phyloP scores from a whole-genome alignment of 1,139 yeast genomes.

The Nematodospora anomalae region DNA sequence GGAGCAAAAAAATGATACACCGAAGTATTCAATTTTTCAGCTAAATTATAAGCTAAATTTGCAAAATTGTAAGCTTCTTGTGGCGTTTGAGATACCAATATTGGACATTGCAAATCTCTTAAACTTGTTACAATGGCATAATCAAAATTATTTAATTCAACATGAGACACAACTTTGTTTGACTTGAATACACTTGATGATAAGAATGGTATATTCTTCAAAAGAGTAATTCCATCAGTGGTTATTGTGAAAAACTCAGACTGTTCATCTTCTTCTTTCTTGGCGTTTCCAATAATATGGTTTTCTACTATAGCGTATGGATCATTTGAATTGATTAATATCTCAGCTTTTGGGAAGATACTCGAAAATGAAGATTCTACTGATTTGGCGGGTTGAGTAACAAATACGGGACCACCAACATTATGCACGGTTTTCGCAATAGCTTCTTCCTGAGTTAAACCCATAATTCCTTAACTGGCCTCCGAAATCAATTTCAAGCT shows the following conservation, averaged over 20 bases:
- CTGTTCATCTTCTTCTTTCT: conserved; percentile 18
- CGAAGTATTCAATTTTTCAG: conserved; percentile 49
- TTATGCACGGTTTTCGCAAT: conserved; percentile 22
- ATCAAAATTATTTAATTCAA: conserved; percentile 57
- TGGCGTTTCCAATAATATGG: conserved; percentile 21
- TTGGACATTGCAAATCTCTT: conserved; percentile 65
- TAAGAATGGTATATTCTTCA: conserved; percentile 56
- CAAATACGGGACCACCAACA: conserved; percentile 34
- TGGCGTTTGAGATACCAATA: conserved; percentile 62
- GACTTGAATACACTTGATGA: conserved; percentile 40
- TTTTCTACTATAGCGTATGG: conserved; percentile 49
- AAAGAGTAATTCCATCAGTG: conserved; percentile 54
- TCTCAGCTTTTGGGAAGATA: conserved; percentile 25
- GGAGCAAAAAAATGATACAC: conserved; percentile 69
- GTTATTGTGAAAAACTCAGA: conserved; percentile 46
- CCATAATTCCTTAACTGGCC: conserved; percentile 14
- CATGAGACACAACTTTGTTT: conserved; percentile 57
- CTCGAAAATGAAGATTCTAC: conserved; percentile 34
- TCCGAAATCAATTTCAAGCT: not conserved
- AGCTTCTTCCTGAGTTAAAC: conserved; percentile 17
- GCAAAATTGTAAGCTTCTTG: conserved; percentile 55
- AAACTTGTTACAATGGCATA: conserved; percentile 65
- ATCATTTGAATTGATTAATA: conserved; percentile 51
- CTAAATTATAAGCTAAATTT: conserved; percentile 50
- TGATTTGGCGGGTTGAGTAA: conserved; percentile 50